Base-by-base conservation (phyloP, 768 basidiomycete genomes). In the Austroboletus festivus region DNA sequence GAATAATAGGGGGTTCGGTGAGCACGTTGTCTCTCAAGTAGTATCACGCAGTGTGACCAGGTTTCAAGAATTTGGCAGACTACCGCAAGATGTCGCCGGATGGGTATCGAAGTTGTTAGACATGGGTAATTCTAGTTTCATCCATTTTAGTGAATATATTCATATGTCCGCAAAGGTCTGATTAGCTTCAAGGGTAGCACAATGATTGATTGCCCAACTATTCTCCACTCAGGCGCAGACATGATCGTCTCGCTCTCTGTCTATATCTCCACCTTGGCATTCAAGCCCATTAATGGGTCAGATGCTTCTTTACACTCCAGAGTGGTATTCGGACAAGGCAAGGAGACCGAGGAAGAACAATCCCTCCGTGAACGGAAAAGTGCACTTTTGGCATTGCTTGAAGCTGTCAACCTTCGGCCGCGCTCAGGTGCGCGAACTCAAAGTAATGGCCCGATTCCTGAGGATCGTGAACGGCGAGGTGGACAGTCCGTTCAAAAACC, bases 51-150 rank as follows among this genome's bases (percentile, higher is more conserved):
- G 26, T 22, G 3, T 43, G 13, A 42, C 34, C n/a, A 23, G 19
- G 41, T 44, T 21, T 20, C 46, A 61, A 87, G 89, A 91, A 58
- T 86, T 93, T 55, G 90, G 87, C 10, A 74, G 90, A 21, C 65
- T 93, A 22, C 82, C 86, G 0, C 82, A 81, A 47, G 82, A 86
- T 31, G 71, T 79, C 21, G 79, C 86, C 5, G 73, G 74, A 55
- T 92, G 89, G 89, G 75, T 88, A 15, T 80, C 85, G 18, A 83
- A 77, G 52, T 69, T 93, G 3, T 69, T 92, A 13, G 90, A 93
- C 56, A 71, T 83, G 37, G 79, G 88, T 86, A 51, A 37, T 48
- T 44, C 39, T 35, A 28, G 21, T 30, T 44, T 21, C 9, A 20
- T 26, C 50, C 2, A 43, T 57, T 22, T 38, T 31, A 11, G 11